Conservation (phyloP, 1,284 basidiomycete genomes). For the Trametes polyzona region DNA sequence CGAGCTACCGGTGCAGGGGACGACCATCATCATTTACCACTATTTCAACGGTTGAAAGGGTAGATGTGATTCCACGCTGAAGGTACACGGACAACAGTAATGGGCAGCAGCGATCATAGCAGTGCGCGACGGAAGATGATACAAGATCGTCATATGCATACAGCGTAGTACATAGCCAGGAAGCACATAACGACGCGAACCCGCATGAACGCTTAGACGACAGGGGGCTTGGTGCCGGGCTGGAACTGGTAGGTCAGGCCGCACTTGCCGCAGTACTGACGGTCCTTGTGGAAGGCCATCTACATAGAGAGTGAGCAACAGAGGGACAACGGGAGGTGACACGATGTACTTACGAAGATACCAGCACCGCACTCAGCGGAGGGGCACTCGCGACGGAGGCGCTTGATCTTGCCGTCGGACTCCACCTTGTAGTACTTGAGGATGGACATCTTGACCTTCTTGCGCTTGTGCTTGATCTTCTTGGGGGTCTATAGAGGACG, state of each 20-base stretch:
- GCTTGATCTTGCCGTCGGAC: conserved; percentile 99
- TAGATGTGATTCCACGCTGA: no score
- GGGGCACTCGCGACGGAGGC: conserved; percentile 96
- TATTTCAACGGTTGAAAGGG: no score
- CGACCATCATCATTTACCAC: no score
- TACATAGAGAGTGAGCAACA: conserved; percentile 33
- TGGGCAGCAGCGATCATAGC: conserved; percentile 17
- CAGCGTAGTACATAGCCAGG: conserved; percentile 23
- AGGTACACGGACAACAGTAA: background rate
- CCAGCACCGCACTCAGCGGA: conserved; percentile 91
- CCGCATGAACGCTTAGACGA: conserved; percentile 46
- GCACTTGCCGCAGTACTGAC: conserved; percentile 96
- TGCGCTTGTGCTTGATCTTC: conserved; percentile 99
- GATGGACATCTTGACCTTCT: conserved; percentile 99
- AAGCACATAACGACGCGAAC: conserved; percentile 20
- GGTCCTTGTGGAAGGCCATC: conserved; percentile 96
- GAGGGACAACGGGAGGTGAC: background rate
- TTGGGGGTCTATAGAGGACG: conserved; percentile 82
- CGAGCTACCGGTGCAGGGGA: background rate
- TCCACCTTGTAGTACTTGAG: conserved; percentile 99
- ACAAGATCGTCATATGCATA: conserved; percentile 27
- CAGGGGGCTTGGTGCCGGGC: conserved; percentile 76
- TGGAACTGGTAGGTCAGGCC: conserved; percentile 90
- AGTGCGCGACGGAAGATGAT: conserved; percentile 18
- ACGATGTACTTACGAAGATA: conserved; percentile 77